These are phyloP conservation scores for Hypoxylon fragiforme DNA, from an alignment of 495 filamentous ascomycete genomes.

Conservation along the genomic window DNA sequence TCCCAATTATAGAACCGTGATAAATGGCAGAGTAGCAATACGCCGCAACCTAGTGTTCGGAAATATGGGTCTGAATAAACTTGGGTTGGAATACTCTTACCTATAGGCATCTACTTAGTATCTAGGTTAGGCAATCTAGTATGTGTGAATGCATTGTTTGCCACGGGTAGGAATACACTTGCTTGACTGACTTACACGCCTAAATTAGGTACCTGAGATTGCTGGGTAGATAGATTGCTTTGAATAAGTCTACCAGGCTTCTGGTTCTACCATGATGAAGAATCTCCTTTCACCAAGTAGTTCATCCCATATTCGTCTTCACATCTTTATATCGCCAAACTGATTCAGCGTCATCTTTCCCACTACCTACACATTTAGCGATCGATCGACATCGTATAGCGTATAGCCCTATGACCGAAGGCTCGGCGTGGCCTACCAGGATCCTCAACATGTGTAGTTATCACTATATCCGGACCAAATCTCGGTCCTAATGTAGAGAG, in stretches of 20 bases:
- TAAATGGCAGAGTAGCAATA: constrained; percentile 33
- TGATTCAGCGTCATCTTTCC: no score
- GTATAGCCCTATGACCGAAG: constrained; percentile 19
- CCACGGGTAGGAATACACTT: constrained; percentile 12
- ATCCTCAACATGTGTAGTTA: constrained; percentile 9
- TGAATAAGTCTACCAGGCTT: constrained; percentile 14
- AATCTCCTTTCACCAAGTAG: neutral
- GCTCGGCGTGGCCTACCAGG: constrained; percentile 9
- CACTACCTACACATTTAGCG: neutral
- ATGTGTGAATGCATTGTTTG: constrained; percentile 17
- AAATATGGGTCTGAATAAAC: constrained; percentile 25
- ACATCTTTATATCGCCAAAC: neutral
- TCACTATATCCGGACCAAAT: constrained; percentile 37
- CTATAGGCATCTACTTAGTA: no score
- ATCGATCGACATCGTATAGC: constrained; percentile 12
- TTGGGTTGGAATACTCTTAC: no score
- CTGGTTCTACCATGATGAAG: constrained; percentile 9
- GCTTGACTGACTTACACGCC: no score
- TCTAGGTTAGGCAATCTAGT: no score
- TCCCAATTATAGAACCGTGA: constrained; percentile 37
- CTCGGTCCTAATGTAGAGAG: constrained; percentile 34
- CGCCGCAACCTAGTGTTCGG: constrained; percentile 21
- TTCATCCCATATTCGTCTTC: neutral
- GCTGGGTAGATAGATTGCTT: constrained; percentile 3
- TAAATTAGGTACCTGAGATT: no score